phyloP scores from a whole-genome alignment of 2,329 filamentous ascomycete species.

The Mycogone perniciosa region DNA sequence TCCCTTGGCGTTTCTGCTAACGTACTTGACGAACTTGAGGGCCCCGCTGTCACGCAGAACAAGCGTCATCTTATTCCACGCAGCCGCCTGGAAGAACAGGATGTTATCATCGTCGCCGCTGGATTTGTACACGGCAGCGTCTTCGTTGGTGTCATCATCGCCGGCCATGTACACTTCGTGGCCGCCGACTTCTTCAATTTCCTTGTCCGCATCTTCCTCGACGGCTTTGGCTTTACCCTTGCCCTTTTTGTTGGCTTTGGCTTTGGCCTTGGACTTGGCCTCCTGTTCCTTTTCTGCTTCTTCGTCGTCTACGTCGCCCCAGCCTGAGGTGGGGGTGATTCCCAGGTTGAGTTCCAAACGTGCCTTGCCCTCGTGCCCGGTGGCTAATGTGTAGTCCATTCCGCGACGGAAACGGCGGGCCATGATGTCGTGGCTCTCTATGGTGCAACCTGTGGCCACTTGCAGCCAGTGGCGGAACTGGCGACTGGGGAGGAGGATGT shows the following conservation, averaged over 20 bases:
- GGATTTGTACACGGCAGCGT: slow-evolving; percentile 84
- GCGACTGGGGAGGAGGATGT: slow-evolving; percentile 74
- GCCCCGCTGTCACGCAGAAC: slow-evolving; percentile 82
- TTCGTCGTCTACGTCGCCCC: slow-evolving; percentile 63
- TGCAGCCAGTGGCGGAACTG: slow-evolving; percentile 88
- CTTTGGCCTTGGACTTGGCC: slow-evolving; percentile 25
- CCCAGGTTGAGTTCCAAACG: slow-evolving; percentile 83
- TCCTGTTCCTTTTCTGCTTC: slow-evolving; percentile 36
- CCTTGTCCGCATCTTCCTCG: slow-evolving; percentile 27
- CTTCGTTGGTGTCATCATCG: slow-evolving; percentile 62
- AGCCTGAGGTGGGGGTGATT: slow-evolving; percentile 77
- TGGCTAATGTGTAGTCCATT: slow-evolving; percentile 88
- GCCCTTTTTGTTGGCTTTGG: slow-evolving; percentile 24
- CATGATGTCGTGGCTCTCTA: slow-evolving; percentile 71
- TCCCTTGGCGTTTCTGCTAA: slow-evolving; percentile 72
- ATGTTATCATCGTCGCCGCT: slow-evolving; percentile 69
- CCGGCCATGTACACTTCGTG: slow-evolving; percentile 93
- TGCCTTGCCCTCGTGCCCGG: slow-evolving; percentile 69
- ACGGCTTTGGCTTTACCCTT: slow-evolving; percentile 26
- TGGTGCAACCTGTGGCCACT: slow-evolving; percentile 67
- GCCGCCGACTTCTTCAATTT: slow-evolving; percentile 58
- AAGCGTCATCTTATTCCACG: slow-evolving; percentile 88
- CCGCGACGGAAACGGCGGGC: slow-evolving; percentile 82
- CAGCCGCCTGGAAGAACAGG: slow-evolving; percentile 54
- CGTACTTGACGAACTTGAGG: slow-evolving; percentile 93